Conservation (phyloP, 495 filamentous ascomycete genomes). For the Lasiosphaeria ovina region DNA sequence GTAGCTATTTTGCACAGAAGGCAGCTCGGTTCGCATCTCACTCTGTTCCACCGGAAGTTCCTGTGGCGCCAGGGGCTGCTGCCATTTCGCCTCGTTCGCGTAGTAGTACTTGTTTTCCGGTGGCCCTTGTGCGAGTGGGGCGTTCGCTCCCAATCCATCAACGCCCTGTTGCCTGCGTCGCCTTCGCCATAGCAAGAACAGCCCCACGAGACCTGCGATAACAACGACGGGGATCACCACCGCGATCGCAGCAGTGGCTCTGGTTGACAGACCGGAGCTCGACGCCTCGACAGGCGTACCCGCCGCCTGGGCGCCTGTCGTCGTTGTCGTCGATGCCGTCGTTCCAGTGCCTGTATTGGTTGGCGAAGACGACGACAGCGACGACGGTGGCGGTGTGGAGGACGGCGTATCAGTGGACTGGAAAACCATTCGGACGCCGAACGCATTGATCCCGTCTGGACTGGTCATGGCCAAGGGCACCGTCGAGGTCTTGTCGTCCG, state of each 20-base stretch:
- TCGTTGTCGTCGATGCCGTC: not conserved
- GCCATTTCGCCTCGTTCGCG: not conserved
- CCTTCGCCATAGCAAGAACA: slow-evolving; percentile 23
- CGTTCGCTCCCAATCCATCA: not conserved
- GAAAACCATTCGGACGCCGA: slow-evolving; percentile 28
- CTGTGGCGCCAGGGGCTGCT: not conserved
- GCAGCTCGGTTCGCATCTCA: not conserved
- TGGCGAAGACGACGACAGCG: not conserved
- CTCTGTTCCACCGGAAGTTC: not conserved
- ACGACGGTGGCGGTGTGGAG: not conserved
- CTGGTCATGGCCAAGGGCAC: slow-evolving; percentile 1
- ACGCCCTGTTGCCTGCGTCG: slow-evolving; percentile 7
- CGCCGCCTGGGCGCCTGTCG: not conserved
- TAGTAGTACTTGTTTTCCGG: slow-evolving; percentile 1
- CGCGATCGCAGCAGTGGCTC: slow-evolving; percentile 20
- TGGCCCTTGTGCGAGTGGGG: not conserved
- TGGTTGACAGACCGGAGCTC: slow-evolving; percentile 15
- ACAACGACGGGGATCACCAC: slow-evolving; percentile 23
- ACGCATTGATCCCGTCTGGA: slow-evolving; percentile 23
- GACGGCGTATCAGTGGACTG: slow-evolving; percentile 13
- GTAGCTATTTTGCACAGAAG: no score
- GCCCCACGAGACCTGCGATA: slow-evolving; percentile 12
- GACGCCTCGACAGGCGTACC: not conserved
- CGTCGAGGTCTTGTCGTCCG: slow-evolving; percentile 11
- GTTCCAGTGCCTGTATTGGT: not conserved